A percentile compares a stretch with the other conserved stretches of the same genome.
Conservation (phyloP, 345 rosid species). For the Zanthoxylum bungeanum region DNA sequence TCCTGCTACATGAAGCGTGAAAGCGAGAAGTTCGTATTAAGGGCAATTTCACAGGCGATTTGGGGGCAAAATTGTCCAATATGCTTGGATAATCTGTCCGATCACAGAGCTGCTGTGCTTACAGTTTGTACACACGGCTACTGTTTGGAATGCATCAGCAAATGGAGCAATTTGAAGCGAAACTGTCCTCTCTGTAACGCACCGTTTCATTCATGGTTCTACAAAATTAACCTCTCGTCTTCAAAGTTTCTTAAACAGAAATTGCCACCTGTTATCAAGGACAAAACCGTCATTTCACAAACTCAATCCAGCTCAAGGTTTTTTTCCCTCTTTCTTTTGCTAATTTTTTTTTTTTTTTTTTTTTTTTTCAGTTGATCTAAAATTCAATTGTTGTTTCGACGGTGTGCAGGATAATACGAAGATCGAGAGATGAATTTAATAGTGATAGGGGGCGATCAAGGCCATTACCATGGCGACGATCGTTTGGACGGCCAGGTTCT, state of each 20-base stretch:
- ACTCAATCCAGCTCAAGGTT: neutral
- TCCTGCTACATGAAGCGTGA: no score
- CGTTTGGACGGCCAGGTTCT: conserved; percentile 58
- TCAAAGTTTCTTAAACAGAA: no score
- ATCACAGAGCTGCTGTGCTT: conserved; percentile 48
- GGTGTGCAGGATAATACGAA: conserved; percentile 28
- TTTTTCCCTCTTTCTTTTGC: no score
- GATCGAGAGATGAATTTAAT: conserved; percentile 30
- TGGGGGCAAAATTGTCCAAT: conserved; percentile 54
- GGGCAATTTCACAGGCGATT: conserved; percentile 37
- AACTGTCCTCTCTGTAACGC: conserved; percentile 73
- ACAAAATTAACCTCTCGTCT: no score
- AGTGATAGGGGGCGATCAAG: conserved; percentile 27
- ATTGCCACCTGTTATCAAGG: conserved; percentile 29
- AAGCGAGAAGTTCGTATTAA: conserved; percentile 32
- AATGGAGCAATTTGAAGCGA: conserved; percentile 66
- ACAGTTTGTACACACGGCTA: conserved; percentile 52
- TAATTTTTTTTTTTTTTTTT: no score
- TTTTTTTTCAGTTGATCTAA: no score
- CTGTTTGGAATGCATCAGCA: conserved; percentile 51
- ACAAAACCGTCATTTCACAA: neutral
- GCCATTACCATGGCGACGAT: conserved; percentile 59
- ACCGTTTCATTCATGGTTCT: conserved; percentile 57
- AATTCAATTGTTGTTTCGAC: neutral
- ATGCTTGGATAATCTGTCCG: conserved; percentile 43